Evolutionary conservation across 257 asterid species (phyloP), one percentile per base, ranked within the genome.

Genomic region (Solanum rostratum): DNA sequence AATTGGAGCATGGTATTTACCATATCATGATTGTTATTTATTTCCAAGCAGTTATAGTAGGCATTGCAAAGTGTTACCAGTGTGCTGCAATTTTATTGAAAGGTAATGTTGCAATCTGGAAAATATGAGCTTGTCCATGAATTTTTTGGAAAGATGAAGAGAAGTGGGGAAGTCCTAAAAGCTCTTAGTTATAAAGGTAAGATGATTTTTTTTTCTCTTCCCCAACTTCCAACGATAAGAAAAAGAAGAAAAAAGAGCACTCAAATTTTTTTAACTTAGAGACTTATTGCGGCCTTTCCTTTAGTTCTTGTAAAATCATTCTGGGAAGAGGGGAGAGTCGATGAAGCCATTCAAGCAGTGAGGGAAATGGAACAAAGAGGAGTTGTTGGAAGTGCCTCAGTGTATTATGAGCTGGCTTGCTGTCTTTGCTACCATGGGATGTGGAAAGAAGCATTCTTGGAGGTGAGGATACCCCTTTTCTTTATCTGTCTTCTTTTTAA

Each of bases 321-420:
- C 85, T 91, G 97, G 97, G 91, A 91, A 89, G 98, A 97, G 91
- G 97, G 96, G 76, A 95, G 91, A 93, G 93, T 90, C 52, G 65
- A 87, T 84, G 98, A 95, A 87, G 98, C 98, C 81, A 89, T 95
- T 88, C 87, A 88, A 86, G 97, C 97, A 1, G 98, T 94, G 80
- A 87, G 98, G 89, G 97, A 95, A 79, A 95, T 97, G 99, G 98
- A 95, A 90, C 90, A 88, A 86, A 93, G 93, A 86, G 99, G 99
- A 33, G 87, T 97, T 53, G 88, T 94, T 80, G 99, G 98, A 87
- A 89, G 85, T 5, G 88, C 97, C 52, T 89, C 92, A 87, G 98
- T 97, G n/a, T 97, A 97, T 88, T 95, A 92, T 83, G 99, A 97
- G 89, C 91, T 97, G 39, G 98, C 98, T 87, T 92, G 99, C 50